phyloP scores from a whole-genome alignment of 2,329 filamentous ascomycete species.

The Furcasterigmium furcatum region DNA sequence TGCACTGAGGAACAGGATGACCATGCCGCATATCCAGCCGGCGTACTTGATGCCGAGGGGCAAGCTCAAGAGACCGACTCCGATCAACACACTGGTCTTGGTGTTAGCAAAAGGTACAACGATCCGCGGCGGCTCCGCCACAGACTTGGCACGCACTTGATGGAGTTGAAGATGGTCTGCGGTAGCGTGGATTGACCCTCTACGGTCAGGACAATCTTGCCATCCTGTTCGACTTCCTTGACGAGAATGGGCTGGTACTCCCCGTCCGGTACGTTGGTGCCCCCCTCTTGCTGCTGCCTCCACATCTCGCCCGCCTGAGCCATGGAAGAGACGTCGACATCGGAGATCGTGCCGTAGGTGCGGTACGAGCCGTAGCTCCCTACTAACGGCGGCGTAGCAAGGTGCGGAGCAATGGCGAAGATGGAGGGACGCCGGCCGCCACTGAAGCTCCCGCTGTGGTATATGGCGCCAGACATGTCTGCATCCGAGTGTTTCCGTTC shows the following conservation, averaged over 20 bases:
- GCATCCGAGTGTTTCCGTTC: slow-evolving; percentile 46
- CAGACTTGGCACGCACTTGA: slow-evolving; percentile 51
- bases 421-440: slow-evolving; percentile 40
- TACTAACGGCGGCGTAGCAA: slow-evolving; percentile 66
- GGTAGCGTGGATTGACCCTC: slow-evolving; percentile 93
- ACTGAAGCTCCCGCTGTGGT: slow-evolving; percentile 22
- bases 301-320: slow-evolving; percentile 47
- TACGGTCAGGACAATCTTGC: slow-evolving; percentile 78
- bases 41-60: slow-evolving; percentile 85
- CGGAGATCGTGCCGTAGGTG: slow-evolving; percentile 53
- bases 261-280: slow-evolving; percentile 44
- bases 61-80: slow-evolving; percentile 83
- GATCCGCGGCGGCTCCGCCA: neutral
- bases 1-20: slow-evolving; percentile 71
- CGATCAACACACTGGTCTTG: slow-evolving; percentile 66
- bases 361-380: slow-evolving; percentile 64
- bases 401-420: slow-evolving; percentile 55
- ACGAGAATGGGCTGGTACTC: slow-evolving; percentile 77
- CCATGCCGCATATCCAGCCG: slow-evolving; percentile 81
- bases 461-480: slow-evolving; percentile 32
- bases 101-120: neutral
- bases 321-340: slow-evolving; percentile 42
- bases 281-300: slow-evolving; percentile 49
- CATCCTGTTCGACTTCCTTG: slow-evolving; percentile 84
- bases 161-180: slow-evolving; percentile 95